phyloP scores from a whole-genome alignment of 2,329 filamentous ascomycete species.

The Byssochlamys sp. region DNA sequence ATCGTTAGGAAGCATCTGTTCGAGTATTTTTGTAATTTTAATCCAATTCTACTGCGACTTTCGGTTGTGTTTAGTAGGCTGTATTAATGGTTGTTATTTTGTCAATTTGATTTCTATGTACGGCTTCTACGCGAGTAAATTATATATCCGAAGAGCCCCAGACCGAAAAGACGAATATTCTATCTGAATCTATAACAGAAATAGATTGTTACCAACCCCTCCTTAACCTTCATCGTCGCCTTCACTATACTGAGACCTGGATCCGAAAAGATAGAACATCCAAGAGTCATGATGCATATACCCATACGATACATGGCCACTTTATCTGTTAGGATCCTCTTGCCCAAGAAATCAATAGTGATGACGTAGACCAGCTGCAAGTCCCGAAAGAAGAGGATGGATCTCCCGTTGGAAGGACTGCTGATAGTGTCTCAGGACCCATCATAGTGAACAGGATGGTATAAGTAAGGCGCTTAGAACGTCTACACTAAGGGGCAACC shows the following conservation, averaged over 20 bases:
- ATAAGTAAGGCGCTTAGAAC: background rate
- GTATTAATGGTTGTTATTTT: too few relatives aligned
- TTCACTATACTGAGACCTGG: background rate
- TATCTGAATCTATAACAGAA: background rate
- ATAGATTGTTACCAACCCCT: background rate
- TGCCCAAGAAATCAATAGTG: background rate
- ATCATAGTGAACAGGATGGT: background rate
- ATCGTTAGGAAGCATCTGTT: too few relatives aligned
- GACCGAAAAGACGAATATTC: background rate
- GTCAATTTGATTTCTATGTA: background rate
- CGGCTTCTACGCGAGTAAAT: background rate
- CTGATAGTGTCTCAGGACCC: background rate
- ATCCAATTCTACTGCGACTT: too few relatives aligned
- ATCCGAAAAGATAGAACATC: background rate
- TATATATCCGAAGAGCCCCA: background rate
- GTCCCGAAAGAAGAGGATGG: background rate
- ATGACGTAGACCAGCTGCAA: background rate
- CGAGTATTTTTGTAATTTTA: too few relatives aligned
- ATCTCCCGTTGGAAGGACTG: background rate
- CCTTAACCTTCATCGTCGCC: background rate
- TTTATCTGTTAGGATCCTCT: background rate
- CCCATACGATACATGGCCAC: background rate
- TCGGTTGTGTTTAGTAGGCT: too few relatives aligned
- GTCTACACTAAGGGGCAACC: background rate
- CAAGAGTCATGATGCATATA: background rate